Base-by-base conservation (phyloP, 306 rosid species). In the Casuarina cunninghamiana region DNA sequence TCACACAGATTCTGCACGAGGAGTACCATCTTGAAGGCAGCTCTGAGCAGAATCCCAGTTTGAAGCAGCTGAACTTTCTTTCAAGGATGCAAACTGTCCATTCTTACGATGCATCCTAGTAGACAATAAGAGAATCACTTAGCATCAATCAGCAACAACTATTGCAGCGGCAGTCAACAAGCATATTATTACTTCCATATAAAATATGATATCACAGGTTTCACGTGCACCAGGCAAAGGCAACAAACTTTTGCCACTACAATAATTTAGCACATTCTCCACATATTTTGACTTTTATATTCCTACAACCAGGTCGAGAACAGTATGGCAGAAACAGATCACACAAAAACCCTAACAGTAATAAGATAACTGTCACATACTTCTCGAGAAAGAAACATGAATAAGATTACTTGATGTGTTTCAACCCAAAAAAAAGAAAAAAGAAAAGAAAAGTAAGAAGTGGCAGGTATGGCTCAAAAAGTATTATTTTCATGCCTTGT, bases 41-140 rank as follows among this genome's bases (percentile, higher is more conserved):
- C 80, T 84, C 68, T 72, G 83, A 43, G 86, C 77, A 45, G 86
- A 87, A 70, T 89, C 92, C 89, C 88, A 90, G 75, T 73, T 83
- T 71, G 97, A 90, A 82, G 88, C 77, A 69, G 91, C 87, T 51
- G 97, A 86, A 84, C 77, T 78, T 81, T 86, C 91, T 84, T 91
- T 91, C 76, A 86, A 58, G 11, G 98, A 91, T 74, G 97, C 96
- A 85, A 93, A 93, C 67, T 93, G 96, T 48, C 97, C 97, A 83
- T 90, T 93, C 79, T 90, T 91, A 58, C 97, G 87, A 77, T 90
- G 97, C 98, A 94, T 94, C 92, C 98, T 94, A 77, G 71, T 53
- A 87, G 77, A 71, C 53, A 65, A 71, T 26, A 73, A 53, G 17
- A 72, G 32, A 81, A 70, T 75, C 15, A 63, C 21, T 45, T 43